phyloP scores from a whole-genome alignment of 108 stramenopile genomes.

The Mayamaea pseudoterrestris region DNA sequence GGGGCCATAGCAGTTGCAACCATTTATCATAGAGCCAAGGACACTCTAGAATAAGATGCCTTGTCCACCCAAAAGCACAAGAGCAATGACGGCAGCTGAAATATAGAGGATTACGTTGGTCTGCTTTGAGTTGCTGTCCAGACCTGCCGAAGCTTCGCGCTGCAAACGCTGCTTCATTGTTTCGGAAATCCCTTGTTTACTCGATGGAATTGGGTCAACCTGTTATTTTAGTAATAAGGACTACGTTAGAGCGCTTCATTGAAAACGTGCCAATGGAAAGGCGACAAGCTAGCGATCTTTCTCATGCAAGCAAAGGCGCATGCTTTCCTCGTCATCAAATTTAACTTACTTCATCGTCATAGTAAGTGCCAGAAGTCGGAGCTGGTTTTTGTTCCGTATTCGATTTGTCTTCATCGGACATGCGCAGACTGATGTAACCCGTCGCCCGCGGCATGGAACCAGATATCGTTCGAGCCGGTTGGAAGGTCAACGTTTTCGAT shows the following conservation, averaged over 20 bases:
- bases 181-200: constrained; percentile 45
- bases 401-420: background rate
- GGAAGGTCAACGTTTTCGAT: too few species aligned
- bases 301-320: background rate
- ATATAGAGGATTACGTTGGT: constrained; percentile 72
- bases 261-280: too few species aligned
- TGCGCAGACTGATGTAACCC: too few species aligned
- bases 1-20: too few species aligned
- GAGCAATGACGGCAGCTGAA: constrained; percentile 37
- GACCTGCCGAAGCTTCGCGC: constrained; percentile 57
- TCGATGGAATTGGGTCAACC: constrained; percentile 12
- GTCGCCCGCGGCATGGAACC: background rate
- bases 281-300: background rate
- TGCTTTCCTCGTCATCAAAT: background rate
- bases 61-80: constrained; percentile 48
- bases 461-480: background rate
- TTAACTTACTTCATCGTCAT: constrained; percentile 38
- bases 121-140: constrained; percentile 54
- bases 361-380: constrained; percentile 23
- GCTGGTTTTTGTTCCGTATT: background rate
- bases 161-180: constrained; percentile 52
- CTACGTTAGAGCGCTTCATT: too few species aligned
- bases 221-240: background rate
- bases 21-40: too few species aligned
- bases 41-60: constrained; percentile 66